Evolutionary conservation across 2,329 filamentous ascomycete species (phyloP).

Genomic region (Aureobasidium vineae): DNA sequence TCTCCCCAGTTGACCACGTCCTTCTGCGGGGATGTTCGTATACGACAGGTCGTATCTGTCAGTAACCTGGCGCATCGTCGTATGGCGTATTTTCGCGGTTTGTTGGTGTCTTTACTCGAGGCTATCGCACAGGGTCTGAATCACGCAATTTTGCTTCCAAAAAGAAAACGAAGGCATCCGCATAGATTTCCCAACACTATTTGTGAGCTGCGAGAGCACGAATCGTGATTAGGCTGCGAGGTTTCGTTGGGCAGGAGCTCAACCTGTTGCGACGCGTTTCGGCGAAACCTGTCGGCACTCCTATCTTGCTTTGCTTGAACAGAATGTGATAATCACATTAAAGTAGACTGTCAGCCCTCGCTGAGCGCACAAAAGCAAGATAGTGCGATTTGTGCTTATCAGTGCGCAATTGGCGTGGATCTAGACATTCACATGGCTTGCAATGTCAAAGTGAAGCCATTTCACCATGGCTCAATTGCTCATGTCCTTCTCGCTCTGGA

Average conservation of each 20-base stretch:
- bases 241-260: slow-evolving; percentile 12
- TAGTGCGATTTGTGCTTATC: not conserved
- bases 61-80: not conserved
- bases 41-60: not conserved
- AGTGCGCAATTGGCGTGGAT: not conserved
- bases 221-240: slow-evolving; percentile 4
- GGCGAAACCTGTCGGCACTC: slow-evolving; percentile 6
- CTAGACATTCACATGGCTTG: not conserved
- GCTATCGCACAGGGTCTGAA: not conserved
- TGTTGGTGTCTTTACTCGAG: not conserved
- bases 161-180: not conserved
- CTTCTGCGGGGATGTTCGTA: slow-evolving; percentile 13
- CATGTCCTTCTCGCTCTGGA: not conserved
- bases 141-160: slow-evolving; percentile 12
- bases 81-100: not conserved
- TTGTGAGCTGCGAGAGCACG: not conserved
- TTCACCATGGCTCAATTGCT: not conserved
- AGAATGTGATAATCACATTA: slow-evolving; percentile 6
- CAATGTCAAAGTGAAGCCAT: not conserved
- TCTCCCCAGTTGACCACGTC: not conserved
- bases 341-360: not conserved
- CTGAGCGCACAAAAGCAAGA: not conserved
- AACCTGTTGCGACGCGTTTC: slow-evolving; percentile 14
- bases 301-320: slow-evolving; percentile 8
- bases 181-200: slow-evolving; percentile 14